Percentiles rank a stretch among this genome's conserved stretches.
Conservation (phyloP, 1,284 basidiomycete species). For the Apiotrichum mycotoxinovorans region DNA sequence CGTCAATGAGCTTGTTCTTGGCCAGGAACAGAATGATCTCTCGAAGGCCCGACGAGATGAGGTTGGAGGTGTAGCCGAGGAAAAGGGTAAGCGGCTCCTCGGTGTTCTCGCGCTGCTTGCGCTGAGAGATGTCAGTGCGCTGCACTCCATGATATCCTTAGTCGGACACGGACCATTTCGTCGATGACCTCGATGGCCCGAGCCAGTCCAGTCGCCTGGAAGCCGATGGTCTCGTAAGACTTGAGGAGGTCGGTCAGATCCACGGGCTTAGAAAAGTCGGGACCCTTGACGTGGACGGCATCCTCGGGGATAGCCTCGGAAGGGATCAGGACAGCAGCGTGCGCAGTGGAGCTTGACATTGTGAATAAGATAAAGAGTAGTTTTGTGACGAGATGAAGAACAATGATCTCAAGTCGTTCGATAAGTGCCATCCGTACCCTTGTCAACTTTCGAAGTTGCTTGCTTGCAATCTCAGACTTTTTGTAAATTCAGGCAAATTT, state of each 20-base stretch:
- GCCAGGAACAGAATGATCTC: conserved; percentile 92
- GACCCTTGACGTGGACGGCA: conserved; percentile 75
- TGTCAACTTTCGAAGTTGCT: too few species aligned
- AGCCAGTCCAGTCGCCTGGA: conserved; percentile 88
- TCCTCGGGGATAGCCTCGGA: conserved; percentile 73
- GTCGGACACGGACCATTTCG: conserved; percentile 47
- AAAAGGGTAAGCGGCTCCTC: conserved; percentile 65
- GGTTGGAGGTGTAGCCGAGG: conserved; percentile 96
- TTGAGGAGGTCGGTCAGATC: conserved; percentile 69
- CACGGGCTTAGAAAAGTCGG: conserved; percentile 71
- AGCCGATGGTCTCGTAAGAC: conserved; percentile 86
- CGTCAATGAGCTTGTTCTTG: conserved; percentile 85
- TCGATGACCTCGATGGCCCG: conserved; percentile 63
- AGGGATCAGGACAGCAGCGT: conserved; percentile 67
- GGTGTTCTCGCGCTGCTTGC: conserved; percentile 37
- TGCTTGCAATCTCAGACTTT: conserved; percentile 5
- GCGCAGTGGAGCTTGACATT: conserved; percentile 33
- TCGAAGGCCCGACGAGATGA: conserved; percentile 94
- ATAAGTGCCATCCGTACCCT: neutral
- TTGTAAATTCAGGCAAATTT: neutral
- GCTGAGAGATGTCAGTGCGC: conserved; percentile 24
- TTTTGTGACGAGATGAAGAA: neutral
- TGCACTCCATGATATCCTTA: too few species aligned
- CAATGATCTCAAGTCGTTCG: neutral
- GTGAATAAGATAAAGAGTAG: neutral